A percentile compares a stretch with the other conserved stretches of the same genome.
Evolutionary conservation across 352 stramenopile species (phyloP).

Genomic region (Globisporangium polare): DNA sequence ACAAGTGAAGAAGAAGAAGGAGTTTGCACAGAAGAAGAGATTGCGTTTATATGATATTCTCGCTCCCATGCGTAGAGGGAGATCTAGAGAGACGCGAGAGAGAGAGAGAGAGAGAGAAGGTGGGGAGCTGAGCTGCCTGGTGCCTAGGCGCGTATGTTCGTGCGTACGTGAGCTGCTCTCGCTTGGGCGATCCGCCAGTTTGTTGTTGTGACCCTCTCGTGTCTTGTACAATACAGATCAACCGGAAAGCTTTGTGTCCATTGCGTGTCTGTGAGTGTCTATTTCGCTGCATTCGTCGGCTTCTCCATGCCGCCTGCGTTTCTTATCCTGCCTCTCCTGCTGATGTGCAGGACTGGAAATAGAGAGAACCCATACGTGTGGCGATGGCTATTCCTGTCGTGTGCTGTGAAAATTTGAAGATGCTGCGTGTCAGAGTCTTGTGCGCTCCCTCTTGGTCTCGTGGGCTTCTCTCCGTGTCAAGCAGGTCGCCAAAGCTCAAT

Average conservation of each 20-base stretch:
- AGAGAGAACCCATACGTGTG: background rate
- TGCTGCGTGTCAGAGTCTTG: background rate
- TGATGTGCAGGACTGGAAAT: background rate
- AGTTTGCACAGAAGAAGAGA: constrained; percentile 10
- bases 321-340: background rate
- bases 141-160: constrained; percentile 3
- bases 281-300: background rate
- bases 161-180: constrained; percentile 7
- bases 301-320: background rate
- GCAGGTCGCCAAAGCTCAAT: constrained; percentile 1
- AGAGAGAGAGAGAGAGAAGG: constrained; percentile 4
- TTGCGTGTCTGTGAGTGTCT: background rate
- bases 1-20: background rate
- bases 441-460: background rate
- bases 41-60: constrained; percentile 13
- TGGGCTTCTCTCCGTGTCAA: background rate
- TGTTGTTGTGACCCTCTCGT: constrained; percentile 15
- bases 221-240: constrained; percentile 33
- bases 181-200: background rate
- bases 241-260: constrained; percentile 7
- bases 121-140: constrained; percentile 6
- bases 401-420: background rate
- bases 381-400: background rate
- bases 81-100: constrained; percentile 6
- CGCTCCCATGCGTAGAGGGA: constrained; percentile 16